phyloP scores from a whole-genome alignment of 2,329 filamentous ascomycete genomes.

The Colletotrichum sp. region DNA sequence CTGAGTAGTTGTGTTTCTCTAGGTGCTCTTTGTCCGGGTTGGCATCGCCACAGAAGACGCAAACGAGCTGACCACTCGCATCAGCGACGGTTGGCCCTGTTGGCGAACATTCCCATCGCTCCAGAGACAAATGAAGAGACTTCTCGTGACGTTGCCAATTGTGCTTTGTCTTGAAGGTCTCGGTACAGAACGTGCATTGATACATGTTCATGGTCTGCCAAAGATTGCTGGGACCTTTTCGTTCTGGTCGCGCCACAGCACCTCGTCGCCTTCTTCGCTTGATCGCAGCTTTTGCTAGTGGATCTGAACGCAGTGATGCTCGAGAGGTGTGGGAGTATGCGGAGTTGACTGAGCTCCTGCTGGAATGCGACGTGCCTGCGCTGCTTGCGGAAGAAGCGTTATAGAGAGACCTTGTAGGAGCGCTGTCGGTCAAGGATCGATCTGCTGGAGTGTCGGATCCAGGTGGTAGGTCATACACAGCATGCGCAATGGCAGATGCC shows the following conservation, averaged over 20 bases:
- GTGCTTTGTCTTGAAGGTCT: constrained; percentile 49
- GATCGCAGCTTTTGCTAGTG: not conserved
- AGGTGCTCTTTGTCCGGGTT: constrained; percentile 38
- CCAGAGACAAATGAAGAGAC: constrained; percentile 46
- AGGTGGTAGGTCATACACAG: not conserved
- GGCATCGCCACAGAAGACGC: constrained; percentile 41
- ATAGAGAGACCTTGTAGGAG: not conserved
- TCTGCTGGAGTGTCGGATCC: not conserved
- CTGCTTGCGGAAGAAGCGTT: constrained; percentile 25
- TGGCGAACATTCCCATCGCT: constrained; percentile 48
- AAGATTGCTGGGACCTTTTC: not conserved
- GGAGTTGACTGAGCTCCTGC: constrained; percentile 18
- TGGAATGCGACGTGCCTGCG: constrained; percentile 18
- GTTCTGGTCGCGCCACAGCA: not conserved
- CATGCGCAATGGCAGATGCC: constrained; percentile 25
- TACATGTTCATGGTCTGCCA: constrained; percentile 22
- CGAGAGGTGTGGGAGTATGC: constrained; percentile 14
- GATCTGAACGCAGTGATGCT: not conserved
- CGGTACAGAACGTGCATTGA: constrained; percentile 53
- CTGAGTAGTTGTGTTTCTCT: constrained; percentile 39
- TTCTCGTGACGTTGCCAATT: constrained; percentile 58
- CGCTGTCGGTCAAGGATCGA: constrained; percentile 2
- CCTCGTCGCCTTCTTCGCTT: constrained; percentile 2
- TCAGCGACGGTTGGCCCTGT: constrained; percentile 28
- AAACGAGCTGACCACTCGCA: constrained; percentile 37